Base-by-base conservation (phyloP, 768 basidiomycete species). In the Amanita brunnescens region DNA sequence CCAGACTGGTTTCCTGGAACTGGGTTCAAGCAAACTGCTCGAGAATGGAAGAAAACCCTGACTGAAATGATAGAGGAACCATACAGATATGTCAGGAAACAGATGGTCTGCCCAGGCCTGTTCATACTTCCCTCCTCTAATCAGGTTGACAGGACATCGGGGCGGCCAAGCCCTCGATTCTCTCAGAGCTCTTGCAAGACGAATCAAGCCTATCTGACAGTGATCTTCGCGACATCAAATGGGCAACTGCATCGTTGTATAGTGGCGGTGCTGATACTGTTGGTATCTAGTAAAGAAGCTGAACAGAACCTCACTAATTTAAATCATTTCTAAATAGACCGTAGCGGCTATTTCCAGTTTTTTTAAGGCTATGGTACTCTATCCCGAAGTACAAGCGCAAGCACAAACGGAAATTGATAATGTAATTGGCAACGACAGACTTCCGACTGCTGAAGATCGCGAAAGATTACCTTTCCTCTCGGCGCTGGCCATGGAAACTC, bases 1-100 rank as follows among this genome's bases (percentile, higher is more conserved):
- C 76, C 77, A 0, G 61, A 55, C 33, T 78, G 74, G 73, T 38
- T 77, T 9, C 76, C 74, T 5, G 77, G 77, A 0, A 70, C 73
- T n/a, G 65, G 65, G 1, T 78, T 78, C 53, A 66, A 76, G 55
- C 61, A 62, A 26, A 67, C 65, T 46, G 76, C 75, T 2, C 59
- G 60, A 23, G 49, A 54, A 14, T 72, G 70, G 70, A 63, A 60
- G 32, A 59, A 55, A 51, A 58, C 62, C 2, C 63, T 68, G 6
- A 51, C 60, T 7, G 63, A 61, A 9, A 68, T 73, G 62, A 59
- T 65, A 14, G 63, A 70, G 3, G 58, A 61, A 2, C 74, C 74
- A 0, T 76, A 68, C 45, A 44, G 47, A 2, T 62, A 63, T 30
- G 66, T 67, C 1, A 64, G 65, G 40, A 47, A 59, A 13, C 56